These are phyloP conservation scores for Anacardium occidentale DNA, from an alignment of 345 rosid species.

Conservation along the genomic window DNA sequence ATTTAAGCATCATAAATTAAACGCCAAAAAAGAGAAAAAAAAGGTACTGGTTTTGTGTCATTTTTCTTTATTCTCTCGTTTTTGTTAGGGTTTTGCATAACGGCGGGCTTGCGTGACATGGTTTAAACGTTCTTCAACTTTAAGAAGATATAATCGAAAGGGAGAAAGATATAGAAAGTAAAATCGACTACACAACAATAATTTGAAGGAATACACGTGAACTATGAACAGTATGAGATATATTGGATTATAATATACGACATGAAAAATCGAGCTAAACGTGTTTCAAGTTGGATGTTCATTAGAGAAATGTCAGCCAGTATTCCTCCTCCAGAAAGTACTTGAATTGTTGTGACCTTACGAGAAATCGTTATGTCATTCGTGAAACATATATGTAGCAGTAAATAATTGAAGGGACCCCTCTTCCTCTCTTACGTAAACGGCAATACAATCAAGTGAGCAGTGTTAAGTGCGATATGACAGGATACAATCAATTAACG, in stretches of 20 bases:
- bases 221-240: not conserved
- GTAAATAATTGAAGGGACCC: not conserved
- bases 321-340: not conserved
- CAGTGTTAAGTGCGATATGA: not conserved
- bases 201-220: not conserved
- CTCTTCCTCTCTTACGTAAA: too few relatives aligned
- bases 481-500: too few relatives aligned
- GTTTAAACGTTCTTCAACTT: not conserved
- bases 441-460: not conserved
- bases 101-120: too few relatives aligned
- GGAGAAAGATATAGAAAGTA: not conserved
- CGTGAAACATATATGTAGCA: not conserved
- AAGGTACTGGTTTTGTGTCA: too few relatives aligned
- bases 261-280: not conserved
- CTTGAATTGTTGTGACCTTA: not conserved
- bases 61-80: not conserved
- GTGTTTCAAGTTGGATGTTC: not conserved
- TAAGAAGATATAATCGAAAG: not conserved
- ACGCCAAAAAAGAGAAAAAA: too few relatives aligned
- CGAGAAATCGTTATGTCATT: not conserved
- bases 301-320: not conserved
- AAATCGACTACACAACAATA: not conserved
- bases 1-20: too few relatives aligned
- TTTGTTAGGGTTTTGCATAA: not conserved
- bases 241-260: too few relatives aligned